These are phyloP conservation scores for barrel medic (Medicago truncatula) DNA, from an alignment of 306 rosid species.

Conservation along the genomic window MtrunA17r5.0-ANR NC_053049.1:2388501-2389000, in stretches of 20 bases:
- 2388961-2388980: too few species aligned
- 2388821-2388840: slow-evolving; percentile 7
- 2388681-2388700: slow-evolving; percentile 25
- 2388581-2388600: too few species aligned
- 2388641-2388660: slow-evolving; percentile 7
- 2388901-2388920: too few species aligned
- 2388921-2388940: background rate
- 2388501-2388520: background rate
- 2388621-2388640: too few species aligned
- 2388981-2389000: too few species aligned
- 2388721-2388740: slow-evolving; percentile 20
- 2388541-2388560: too few species aligned
- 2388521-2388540: too few species aligned
- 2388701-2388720: slow-evolving; percentile 29
- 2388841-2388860: background rate
- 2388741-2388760: slow-evolving; percentile 25
- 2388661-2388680: background rate
- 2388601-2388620: too few species aligned
- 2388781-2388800: slow-evolving; percentile 26
- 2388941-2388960: background rate
- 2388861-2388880: background rate
- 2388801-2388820: slow-evolving; percentile 24
- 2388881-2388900: background rate
- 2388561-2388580: too few species aligned
- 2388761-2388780: slow-evolving; percentile 28